phyloP scores from a whole-genome alignment of 148 eudicot genomes.

The Silene conica region DNA sequence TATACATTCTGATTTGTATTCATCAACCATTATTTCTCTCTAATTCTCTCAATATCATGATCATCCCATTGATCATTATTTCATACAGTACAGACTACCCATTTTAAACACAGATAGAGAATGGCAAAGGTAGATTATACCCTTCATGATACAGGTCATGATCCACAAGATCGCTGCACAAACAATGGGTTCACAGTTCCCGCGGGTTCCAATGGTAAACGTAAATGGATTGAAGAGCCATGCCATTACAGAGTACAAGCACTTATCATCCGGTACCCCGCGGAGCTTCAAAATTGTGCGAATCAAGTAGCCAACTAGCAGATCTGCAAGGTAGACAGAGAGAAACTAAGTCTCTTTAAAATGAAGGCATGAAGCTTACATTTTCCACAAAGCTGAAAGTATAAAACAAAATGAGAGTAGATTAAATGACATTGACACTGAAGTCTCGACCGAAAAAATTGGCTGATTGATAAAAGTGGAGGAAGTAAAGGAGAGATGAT shows the following conservation, averaged over 20 bases:
- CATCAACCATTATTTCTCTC: too few relatives aligned
- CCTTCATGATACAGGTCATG: conserved; percentile 76
- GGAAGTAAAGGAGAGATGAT: background rate
- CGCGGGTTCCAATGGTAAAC: conserved; percentile 98
- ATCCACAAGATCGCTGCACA: conserved; percentile 94
- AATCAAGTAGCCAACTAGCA: conserved; percentile 74
- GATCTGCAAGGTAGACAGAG: conserved; percentile 47
- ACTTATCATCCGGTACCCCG: conserved; percentile 67
- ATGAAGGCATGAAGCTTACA: conserved; percentile 12
- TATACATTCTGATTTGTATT: too few relatives aligned
- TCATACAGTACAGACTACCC: background rate
- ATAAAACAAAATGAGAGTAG: background rate
- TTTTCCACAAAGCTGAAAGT: conserved; percentile 18
- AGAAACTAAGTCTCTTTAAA: conserved; percentile 21
- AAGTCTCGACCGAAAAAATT: background rate
- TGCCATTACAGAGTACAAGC: conserved; percentile 51
- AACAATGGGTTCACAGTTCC: conserved; percentile 93
- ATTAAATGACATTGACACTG: background rate
- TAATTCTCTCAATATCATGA: too few relatives aligned
- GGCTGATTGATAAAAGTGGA: background rate
- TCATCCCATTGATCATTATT: too few relatives aligned
- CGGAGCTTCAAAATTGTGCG: conserved; percentile 73
- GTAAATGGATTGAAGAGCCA: conserved; percentile 99
- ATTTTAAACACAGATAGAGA: background rate
- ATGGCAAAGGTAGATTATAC: conserved; percentile 30